phyloP scores from a whole-genome alignment of 176 grass and related monocot species.

The Hordeum vulgare region DNA sequence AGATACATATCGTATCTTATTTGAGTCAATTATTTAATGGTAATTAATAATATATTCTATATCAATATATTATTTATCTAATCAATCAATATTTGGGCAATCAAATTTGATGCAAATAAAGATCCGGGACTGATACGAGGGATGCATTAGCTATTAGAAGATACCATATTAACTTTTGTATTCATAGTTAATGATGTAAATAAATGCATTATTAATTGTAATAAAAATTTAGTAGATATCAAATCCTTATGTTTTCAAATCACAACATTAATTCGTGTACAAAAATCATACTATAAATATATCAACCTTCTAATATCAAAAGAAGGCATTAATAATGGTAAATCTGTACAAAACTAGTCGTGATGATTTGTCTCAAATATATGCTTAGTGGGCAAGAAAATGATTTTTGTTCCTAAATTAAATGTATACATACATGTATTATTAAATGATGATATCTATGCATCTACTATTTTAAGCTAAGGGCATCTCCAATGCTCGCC shows the following conservation, averaged over 20 bases:
- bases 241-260: neutral
- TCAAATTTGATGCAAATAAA: too few species aligned
- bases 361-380: neutral
- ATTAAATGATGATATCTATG: too few species aligned
- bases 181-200: too few species aligned
- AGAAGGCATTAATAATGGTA: neutral
- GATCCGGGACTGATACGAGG: too few species aligned
- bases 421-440: neutral
- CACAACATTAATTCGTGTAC: neutral
- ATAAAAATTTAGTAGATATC: too few species aligned
- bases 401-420: neutral
- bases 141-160: too few species aligned
- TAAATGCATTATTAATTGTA: too few species aligned
- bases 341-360: neutral
- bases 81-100: too few species aligned
- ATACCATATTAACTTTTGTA: too few species aligned
- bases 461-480: too few species aligned
- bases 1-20: neutral
- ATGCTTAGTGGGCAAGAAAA: neutral
- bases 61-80: neutral
- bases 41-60: neutral
- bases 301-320: neutral
- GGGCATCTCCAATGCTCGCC: too few species aligned
- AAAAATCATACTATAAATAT: neutral
- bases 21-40: neutral